Conservation (phyloP, 768 basidiomycete genomes). For the Stropharia rugosoannulata region DNA sequence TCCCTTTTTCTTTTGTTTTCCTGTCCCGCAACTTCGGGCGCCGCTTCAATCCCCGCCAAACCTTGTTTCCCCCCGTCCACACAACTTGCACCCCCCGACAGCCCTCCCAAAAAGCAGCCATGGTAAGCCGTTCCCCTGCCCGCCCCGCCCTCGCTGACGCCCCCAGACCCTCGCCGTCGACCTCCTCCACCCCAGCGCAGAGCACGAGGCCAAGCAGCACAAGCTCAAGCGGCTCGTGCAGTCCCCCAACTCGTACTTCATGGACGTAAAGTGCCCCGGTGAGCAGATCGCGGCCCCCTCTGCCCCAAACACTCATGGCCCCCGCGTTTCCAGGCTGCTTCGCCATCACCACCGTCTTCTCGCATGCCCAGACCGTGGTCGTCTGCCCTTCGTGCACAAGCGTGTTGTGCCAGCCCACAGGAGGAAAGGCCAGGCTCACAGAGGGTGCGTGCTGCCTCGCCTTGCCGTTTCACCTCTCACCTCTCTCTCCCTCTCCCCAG, state of each 20-base stretch:
- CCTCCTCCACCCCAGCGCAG: conserved; percentile 92
- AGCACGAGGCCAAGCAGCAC: conserved; percentile 87
- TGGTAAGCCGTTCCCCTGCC: conserved; percentile 25
- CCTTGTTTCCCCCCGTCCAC: conserved; percentile 39
- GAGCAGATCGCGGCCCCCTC: conserved; percentile 24
- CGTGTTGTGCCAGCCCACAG: conserved; percentile 96
- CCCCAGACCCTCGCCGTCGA: conserved; percentile 88
- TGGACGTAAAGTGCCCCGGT: conserved; percentile 99
- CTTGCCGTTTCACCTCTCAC: conserved; percentile 5
- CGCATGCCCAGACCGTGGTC: conserved; percentile 97
- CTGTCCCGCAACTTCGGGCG: conserved; percentile 26
- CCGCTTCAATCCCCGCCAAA: conserved; percentile 30
- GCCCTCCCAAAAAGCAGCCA: conserved; percentile 34
- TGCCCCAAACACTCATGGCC: conserved; percentile 11
- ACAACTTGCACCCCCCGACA: conserved; percentile 34
- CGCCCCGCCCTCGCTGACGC: background rate
- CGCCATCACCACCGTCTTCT: conserved; percentile 96
- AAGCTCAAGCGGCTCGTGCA: conserved; percentile 99
- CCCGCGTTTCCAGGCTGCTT: conserved; percentile 69
- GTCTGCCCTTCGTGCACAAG: conserved; percentile 90
- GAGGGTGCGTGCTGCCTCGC: conserved; percentile 68
- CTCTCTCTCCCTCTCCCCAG: conserved; percentile 35
- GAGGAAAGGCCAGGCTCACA: conserved; percentile 96
- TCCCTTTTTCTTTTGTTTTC: conserved; percentile 24
- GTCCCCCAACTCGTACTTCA: conserved; percentile 98